Evolutionary conservation across 208 protist species (phyloP).

Genomic region (Trypanosoma vivax): DNA sequence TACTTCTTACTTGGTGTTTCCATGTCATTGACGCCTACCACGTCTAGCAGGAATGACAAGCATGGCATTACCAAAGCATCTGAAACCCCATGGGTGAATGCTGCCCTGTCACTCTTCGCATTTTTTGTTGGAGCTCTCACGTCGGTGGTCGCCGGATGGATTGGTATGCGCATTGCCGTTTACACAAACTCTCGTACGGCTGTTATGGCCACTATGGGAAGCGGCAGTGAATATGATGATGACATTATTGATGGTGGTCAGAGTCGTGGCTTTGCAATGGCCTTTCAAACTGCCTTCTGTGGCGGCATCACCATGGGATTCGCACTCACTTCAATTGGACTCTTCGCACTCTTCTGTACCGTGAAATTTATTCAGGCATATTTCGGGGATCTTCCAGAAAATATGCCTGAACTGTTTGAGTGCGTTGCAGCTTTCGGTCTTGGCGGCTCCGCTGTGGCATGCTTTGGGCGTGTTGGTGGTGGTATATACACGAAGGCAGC

Average conservation of each 20-base stretch:
- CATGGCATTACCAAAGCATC: slow-evolving; percentile 17
- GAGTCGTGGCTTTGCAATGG: slow-evolving; percentile 37
- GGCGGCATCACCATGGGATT: slow-evolving; percentile 88
- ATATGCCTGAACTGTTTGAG: slow-evolving; percentile 59
- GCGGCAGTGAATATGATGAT: slow-evolving; percentile 7
- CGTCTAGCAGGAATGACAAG: too few species aligned
- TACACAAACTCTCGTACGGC: slow-evolving; percentile 85
- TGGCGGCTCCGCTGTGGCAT: slow-evolving; percentile 92
- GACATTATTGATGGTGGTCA: slow-evolving; percentile 34
- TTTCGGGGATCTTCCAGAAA: slow-evolving; percentile 35
- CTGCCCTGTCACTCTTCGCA: slow-evolving; percentile 50
- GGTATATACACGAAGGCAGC: slow-evolving; percentile 96
- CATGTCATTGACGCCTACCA: slow-evolving; percentile 40
- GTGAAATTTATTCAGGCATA: slow-evolving; percentile 56
- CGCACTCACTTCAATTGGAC: slow-evolving; percentile 73
- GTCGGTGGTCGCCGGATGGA: slow-evolving; percentile 74
- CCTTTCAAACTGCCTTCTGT: slow-evolving; percentile 83
- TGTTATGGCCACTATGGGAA: slow-evolving; percentile 66
- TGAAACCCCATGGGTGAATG: slow-evolving; percentile 47
- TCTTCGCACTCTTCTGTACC: slow-evolving; percentile 73
- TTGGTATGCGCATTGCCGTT: slow-evolving; percentile 88
- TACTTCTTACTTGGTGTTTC: slow-evolving; percentile 73
- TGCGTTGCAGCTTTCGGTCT: slow-evolving; percentile 93
- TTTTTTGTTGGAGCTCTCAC: slow-evolving; percentile 73
- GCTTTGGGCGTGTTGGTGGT: slow-evolving; percentile 94